Evolutionary conservation across 108 stramenopile species (phyloP), one percentile per base, ranked within the genome.

Genomic region (Fistulifera solaris): DNA sequence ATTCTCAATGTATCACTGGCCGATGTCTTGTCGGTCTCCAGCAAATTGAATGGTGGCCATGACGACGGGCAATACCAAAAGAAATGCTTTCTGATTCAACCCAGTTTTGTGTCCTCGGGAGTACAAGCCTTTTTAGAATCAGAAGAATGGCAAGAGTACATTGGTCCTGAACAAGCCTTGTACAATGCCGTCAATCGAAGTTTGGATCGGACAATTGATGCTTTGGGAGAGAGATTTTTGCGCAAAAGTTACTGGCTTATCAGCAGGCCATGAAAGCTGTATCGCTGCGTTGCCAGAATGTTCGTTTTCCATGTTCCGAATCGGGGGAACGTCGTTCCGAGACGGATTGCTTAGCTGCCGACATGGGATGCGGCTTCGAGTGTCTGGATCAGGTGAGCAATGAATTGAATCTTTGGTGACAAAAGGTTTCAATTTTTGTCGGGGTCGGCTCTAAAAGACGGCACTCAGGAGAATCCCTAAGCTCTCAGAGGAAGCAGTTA

Each of bases 141-240:
- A 1, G 41, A 61, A 12, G 22, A 52, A 41, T 65, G 51, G 54
- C 56, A 63, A 39, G 28, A 27, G 14, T 22, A 38, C 18, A 48
- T 48, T 10, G 8, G 23, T 1, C 61, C 58, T 26, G 60, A 61
- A 52, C 13, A 41, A 12, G 46, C 62, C 13, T 28, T 77, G 28
- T 60, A 69, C 38, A 44, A 62, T 0, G 59, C 56, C 16, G 76
- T 59, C 54, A 65, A 71, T 43, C 28, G 39, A n/a, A 58, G 54
- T 39, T 52, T 77, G 53, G 76, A 77, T 49, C 31, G 24, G 39
- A 70, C 72, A 16, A 77, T 77, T 67, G 65, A 64, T 16, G 22
- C 40, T 14, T 54, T 80, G 53, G 79, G 75, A 43, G 62, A 11
- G 52, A 56, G 22, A 7, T 18, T 12, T 62, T 80, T 40, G 43